Conservation (phyloP, 1,284 basidiomycete species). For the Apiotrichum gracile region DNA sequence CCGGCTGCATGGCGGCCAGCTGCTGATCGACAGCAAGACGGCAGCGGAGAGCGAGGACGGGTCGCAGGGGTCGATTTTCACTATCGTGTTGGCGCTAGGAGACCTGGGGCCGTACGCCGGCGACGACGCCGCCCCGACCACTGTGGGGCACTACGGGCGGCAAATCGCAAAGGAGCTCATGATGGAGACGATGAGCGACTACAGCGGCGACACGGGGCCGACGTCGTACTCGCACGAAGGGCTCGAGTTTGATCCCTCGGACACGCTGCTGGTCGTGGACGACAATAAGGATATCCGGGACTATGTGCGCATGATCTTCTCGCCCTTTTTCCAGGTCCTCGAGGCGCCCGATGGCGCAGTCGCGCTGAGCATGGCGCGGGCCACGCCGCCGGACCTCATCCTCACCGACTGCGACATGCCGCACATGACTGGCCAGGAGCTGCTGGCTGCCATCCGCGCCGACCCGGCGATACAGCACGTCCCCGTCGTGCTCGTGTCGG, state of each 20-base stretch:
- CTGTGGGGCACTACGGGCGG: constrained; percentile 17
- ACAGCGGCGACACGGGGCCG: neutral
- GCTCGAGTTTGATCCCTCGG: constrained; percentile 23
- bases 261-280: constrained; percentile 27
- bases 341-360: constrained; percentile 37
- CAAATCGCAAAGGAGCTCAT: constrained; percentile 4
- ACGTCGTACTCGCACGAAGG: neutral
- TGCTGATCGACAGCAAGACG: constrained; percentile 27
- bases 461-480: constrained; percentile 3
- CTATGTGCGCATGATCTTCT: constrained; percentile 29
- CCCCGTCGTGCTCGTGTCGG: constrained; percentile 18
- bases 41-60: neutral
- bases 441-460: constrained; percentile 11
- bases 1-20: constrained; percentile 45
- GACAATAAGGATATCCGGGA: constrained; percentile 28
- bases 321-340: constrained; percentile 34
- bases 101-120: neutral
- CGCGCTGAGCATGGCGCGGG: constrained; percentile 30
- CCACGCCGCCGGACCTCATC: constrained; percentile 19
- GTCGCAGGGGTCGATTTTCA: constrained; percentile 15
- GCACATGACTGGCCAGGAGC: constrained; percentile 15
- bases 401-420: constrained; percentile 39
- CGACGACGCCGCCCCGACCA: neutral
- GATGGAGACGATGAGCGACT: neutral
- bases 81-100: constrained; percentile 13